phyloP scores from a whole-genome alignment of 2,329 filamentous ascomycete genomes.

The Xylariaceae sp. region DNA sequence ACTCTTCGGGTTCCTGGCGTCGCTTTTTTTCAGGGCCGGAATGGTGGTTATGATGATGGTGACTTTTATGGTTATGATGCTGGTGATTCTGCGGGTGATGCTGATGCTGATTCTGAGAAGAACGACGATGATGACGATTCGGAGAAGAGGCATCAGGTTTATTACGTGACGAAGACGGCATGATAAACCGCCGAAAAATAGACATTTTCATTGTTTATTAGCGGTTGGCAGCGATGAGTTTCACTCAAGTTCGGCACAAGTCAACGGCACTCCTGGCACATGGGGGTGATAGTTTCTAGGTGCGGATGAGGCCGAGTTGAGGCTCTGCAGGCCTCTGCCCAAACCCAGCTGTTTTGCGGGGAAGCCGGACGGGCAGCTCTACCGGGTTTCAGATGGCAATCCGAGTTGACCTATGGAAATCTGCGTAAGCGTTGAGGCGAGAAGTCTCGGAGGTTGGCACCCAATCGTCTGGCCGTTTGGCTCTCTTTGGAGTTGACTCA shows the following conservation, averaged over 20 bases:
- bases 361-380: background rate
- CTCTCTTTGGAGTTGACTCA: no score
- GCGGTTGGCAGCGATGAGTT: no score
- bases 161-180: constrained; percentile 1
- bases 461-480: no score
- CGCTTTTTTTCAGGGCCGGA: no score
- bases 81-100: no score
- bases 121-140: no score
- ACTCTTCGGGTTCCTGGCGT: no score
- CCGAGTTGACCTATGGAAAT: constrained; percentile 2
- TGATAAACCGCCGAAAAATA: background rate
- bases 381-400: background rate
- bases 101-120: background rate
- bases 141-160: background rate
- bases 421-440: background rate
- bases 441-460: background rate
- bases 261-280: no score
- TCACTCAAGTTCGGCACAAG: no score
- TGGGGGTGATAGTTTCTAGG: background rate
- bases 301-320: background rate
- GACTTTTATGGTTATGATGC: no score
- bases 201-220: no score
- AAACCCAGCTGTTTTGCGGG: constrained; percentile 1
- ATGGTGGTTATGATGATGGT: no score
- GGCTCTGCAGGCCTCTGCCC: constrained; percentile 1